Evolutionary conservation across 2,329 filamentous ascomycete genomes (phyloP), one percentile per base, ranked within the genome.

Genomic region (Zopfia rhizophila): DNA sequence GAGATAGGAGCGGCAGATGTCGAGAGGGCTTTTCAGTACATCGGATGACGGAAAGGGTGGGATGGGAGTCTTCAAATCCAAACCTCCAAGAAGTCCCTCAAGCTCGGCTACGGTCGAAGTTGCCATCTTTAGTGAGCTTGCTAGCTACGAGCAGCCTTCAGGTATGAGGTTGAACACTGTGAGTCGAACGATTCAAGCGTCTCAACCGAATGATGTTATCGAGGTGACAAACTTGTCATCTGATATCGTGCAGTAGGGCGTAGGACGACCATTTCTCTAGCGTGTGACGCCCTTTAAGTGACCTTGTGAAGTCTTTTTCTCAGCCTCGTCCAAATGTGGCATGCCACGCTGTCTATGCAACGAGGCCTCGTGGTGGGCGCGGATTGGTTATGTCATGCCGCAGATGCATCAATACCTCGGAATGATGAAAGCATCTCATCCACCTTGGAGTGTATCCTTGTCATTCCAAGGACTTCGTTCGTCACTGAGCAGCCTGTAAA

Each of bases 1-100:
- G 0, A 70, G 53, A 7, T 56, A 52, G 1, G 47, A 32, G 4
- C 66, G 66, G 24, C 28, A 57, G 0, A 71, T 3, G 16, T 69
- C 61, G 7, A 71, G 48, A 4, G 66, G 68, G 11, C 65, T 64
- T 21, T 17, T 50, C 17, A 61, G 35, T 5, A 54, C 6, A 23
- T 51, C 36, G 13, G 55, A 38, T 11, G 38, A 5, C 11, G 40
- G 21, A 17, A 42, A 47, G 3, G 45, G 23, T 2, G 49, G 43
- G n/a, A 46, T 19, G 10, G 55, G 55, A n/a, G 36, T 35, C n/a
- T 19, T 32, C 31, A 58, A 28, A 11, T 30, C 30, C 19, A 53
- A 19, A 11, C 16, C 31, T 21, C 14, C 29, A 5, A 53, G 38
- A 25, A 38, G 12, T 3, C 5, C 27, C 21, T 53, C 46, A 21